A percentile compares a stretch with the other conserved stretches of the same genome.
Conservation (phyloP, 257 asterid genomes). For the Capsicum baccatum region DNA sequence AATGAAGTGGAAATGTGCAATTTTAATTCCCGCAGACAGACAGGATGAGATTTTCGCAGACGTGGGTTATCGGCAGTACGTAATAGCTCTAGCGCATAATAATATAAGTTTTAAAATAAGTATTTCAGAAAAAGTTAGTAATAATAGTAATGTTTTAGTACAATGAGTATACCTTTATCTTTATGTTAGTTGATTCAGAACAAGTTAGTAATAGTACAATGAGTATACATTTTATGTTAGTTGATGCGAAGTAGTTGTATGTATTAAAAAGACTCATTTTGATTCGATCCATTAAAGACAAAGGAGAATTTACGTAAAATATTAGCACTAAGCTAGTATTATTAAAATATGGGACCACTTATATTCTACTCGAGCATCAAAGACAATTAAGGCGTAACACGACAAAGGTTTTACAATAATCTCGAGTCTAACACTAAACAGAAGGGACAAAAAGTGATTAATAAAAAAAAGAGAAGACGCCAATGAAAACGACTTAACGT, state of each 20-base stretch:
- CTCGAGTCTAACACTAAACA: constrained; percentile 2
- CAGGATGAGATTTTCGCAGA: neutral
- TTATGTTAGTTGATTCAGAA: neutral
- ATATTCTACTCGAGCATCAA: neutral
- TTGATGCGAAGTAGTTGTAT: neutral
- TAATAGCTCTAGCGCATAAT: neutral
- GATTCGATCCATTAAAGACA: neutral
- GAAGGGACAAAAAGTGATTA: constrained; percentile 8
- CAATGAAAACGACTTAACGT: constrained; percentile 49
- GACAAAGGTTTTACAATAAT: neutral
- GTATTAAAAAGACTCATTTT: neutral
- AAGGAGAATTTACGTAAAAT: neutral
- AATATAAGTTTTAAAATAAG: neutral
- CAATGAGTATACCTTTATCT: neutral
- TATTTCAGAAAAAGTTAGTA: neutral
- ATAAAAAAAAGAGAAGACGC: neutral
- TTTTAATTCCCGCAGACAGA: neutral
- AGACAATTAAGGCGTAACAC: constrained; percentile 17
- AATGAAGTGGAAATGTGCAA: neutral
- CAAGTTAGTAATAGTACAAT: neutral
- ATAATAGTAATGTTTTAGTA: neutral
- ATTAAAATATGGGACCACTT: neutral
- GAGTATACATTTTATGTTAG: neutral
- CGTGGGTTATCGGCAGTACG: neutral
- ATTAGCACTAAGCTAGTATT: neutral